Base-by-base conservation (phyloP, 2,329 filamentous ascomycete species). In the Triangularia setosa region DNA sequence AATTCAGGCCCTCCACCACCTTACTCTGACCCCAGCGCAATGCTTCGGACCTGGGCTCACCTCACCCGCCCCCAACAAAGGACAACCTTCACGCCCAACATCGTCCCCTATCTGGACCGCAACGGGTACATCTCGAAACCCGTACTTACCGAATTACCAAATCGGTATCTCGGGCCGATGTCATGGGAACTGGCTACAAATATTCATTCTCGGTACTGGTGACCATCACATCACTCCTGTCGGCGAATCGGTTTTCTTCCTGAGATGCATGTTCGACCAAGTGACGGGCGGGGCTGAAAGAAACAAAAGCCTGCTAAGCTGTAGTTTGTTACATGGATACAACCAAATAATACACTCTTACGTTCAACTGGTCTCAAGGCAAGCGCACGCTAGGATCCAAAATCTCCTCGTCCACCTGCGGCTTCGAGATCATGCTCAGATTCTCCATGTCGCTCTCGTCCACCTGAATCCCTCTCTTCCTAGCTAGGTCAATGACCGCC, bases 401-500 rank as follows among this genome's bases (percentile, higher is more conserved):
- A 35, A n/a, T 2, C 18, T 59, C 57, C 28, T 35, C 23, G 4
- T 5, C 4, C 60, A 27, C 56, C 28, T 40, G 23, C 6, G 21
- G 28, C 61, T 58, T 62, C n/a, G 61, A 30, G 27, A 62, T 59
- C 16, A 30, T 33, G 16, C 30, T 24, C 33, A 62, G 16, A 33
- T 73, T 62, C 23, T 62, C 63, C 63, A 58, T 58, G 16, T 24
- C 23, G 14, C 6, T 24, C 25, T 25, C 24, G 60, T 67, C 58
- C 33, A 76, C 52, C 52, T 25, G 23, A 27, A 55, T 69, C 23
- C 66, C 67, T 58, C 72, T 71, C 60, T 66, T 67, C 58, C 68
- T 71, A 25, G 73, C 75, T 62, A 72, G 71, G n/a, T 72, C 71
- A 18, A 78, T 69, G 7, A 80, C 64, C 12, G 57, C 60, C 67